These are phyloP conservation scores for Rhizophora mangle DNA, from an alignment of 345 rosid species.

Conservation along the genomic window DNA sequence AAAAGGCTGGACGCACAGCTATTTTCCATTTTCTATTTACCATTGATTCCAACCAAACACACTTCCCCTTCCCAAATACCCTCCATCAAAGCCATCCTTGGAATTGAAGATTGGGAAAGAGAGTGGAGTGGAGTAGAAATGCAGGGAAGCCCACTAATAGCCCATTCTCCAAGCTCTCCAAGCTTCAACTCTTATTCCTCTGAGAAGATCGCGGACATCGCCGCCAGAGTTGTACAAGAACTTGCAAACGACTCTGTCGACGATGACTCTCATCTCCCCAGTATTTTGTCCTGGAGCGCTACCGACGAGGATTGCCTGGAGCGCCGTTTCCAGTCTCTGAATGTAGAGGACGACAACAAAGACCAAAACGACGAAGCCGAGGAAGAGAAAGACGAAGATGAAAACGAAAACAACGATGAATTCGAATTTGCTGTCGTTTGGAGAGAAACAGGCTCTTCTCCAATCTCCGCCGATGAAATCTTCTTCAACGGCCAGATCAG, in stretches of 20 bases:
- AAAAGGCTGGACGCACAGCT: not conserved
- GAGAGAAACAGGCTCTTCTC: slow-evolving; percentile 15
- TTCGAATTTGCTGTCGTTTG: slow-evolving; percentile 33
- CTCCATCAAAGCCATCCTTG: not conserved
- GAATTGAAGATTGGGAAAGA: not conserved
- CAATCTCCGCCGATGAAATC: slow-evolving; percentile 40
- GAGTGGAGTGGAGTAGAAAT: too few species aligned
- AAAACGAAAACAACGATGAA: slow-evolving; percentile 14
- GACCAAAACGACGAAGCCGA: not conserved
- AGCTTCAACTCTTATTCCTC: slow-evolving; percentile 40
- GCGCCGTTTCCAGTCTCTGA: not conserved
- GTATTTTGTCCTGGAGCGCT: not conserved
- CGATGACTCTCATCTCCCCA: not conserved
- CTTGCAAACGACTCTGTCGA: slow-evolving; percentile 8
- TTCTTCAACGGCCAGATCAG: slow-evolving; percentile 43
- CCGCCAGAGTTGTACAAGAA: slow-evolving; percentile 35
- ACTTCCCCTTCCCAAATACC: not conserved
- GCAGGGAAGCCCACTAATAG: not conserved
- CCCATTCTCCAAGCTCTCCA: slow-evolving; percentile 25
- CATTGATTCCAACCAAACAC: not conserved
- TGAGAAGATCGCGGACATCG: slow-evolving; percentile 32
- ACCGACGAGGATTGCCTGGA: not conserved
- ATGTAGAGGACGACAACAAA: slow-evolving; percentile 5
- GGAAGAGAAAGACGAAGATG: not conserved
- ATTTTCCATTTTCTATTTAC: not conserved